A percentile compares a stretch with the other conserved stretches of the same genome.
These are phyloP conservation scores for Gossypium stocksii DNA, from an alignment of 345 rosid genomes.

Conservation along the genomic window DNA sequence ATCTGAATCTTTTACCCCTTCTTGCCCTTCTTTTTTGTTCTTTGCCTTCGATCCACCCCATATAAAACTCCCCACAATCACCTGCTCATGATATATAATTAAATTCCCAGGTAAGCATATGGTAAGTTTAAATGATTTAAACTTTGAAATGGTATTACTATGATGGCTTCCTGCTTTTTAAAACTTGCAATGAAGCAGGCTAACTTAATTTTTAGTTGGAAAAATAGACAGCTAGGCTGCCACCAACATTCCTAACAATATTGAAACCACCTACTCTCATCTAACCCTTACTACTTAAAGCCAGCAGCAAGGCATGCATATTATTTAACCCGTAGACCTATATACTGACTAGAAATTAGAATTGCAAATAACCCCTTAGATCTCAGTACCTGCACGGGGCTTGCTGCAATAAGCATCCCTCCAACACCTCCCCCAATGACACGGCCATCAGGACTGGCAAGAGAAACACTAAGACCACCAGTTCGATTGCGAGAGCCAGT, in stretches of 20 bases:
- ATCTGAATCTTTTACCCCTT: constrained; percentile 33
- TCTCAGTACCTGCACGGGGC: constrained; percentile 71
- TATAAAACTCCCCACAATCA: constrained; percentile 85
- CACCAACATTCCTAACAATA: too few species aligned
- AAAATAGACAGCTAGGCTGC: background rate
- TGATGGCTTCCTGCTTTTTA: background rate
- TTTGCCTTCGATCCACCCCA: constrained; percentile 76
- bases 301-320: background rate
- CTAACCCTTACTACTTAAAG: background rate
- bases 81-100: constrained; percentile 33
- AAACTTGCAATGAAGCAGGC: background rate
- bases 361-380: background rate
- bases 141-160: too few species aligned
- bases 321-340: background rate
- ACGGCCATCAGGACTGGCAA: constrained; percentile 91
- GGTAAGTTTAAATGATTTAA: too few species aligned
- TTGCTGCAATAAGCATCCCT: constrained; percentile 86
- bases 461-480: constrained; percentile 80
- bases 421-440: constrained; percentile 94
- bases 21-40: constrained; percentile 56
- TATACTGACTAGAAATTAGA: background rate
- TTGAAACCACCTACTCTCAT: too few species aligned
- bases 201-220: background rate
- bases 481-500: constrained; percentile 50
- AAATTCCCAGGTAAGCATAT: too few species aligned